Conservation (phyloP, 495 filamentous ascomycete genomes). For the Chlorociboria aeruginascens region DNA sequence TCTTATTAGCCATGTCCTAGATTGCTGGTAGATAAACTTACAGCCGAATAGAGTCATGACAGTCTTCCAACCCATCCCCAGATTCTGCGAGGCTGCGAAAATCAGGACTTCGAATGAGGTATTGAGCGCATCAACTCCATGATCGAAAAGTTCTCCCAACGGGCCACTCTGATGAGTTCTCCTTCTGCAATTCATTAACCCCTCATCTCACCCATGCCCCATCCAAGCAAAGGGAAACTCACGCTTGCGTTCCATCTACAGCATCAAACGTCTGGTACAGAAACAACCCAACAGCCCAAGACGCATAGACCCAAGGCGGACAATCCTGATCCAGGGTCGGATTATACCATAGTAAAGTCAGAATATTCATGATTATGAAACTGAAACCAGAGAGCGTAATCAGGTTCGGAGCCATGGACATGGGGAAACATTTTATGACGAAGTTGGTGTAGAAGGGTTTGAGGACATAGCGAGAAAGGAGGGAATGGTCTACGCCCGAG, state of each 20-base stretch:
- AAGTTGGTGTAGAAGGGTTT: conserved; percentile 96
- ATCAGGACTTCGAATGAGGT: conserved; percentile 88
- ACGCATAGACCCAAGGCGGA: conserved; percentile 86
- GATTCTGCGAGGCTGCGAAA: conserved; percentile 81
- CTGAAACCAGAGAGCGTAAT: conserved; percentile 88
- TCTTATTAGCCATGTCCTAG: conserved; percentile 12
- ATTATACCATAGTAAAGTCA: conserved; percentile 93
- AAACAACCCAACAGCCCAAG: conserved; percentile 81
- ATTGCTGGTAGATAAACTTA: conserved; percentile 25
- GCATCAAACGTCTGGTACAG: conserved; percentile 98
- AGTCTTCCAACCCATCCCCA: conserved; percentile 87
- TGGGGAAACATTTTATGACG: conserved; percentile 87
- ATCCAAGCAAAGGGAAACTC: conserved; percentile 24
- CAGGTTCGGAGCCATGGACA: conserved; percentile 79
- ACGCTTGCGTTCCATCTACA: conserved; percentile 89
- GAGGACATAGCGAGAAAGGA: conserved; percentile 78
- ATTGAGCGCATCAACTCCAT: conserved; percentile 94
- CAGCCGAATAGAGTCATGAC: conserved; percentile 74
- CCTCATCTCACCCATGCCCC: not conserved
- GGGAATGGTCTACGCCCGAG: conserved; percentile 76
- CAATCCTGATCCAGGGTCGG: conserved; percentile 90
- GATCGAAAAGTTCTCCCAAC: conserved; percentile 92
- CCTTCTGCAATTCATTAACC: conserved; percentile 37
- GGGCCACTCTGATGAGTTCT: conserved; percentile 88
- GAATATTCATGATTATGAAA: conserved; percentile 83